phyloP scores from a whole-genome alignment of 306 rosid genomes.

The Cucumis cinereus region DNA sequence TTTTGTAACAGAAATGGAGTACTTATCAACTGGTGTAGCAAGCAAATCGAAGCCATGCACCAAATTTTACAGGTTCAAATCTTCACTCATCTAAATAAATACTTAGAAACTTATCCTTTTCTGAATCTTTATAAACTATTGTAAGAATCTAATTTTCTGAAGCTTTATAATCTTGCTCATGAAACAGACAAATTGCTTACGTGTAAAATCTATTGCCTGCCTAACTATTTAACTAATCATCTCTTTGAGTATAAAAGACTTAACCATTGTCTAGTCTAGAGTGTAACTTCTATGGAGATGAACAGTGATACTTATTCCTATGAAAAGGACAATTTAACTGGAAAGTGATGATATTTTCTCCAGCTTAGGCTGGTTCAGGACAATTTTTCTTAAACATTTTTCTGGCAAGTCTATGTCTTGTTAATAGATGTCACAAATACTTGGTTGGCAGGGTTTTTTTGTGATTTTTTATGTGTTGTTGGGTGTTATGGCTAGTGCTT shows the following conservation, averaged over 20 bases:
- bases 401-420: background rate
- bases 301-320: background rate
- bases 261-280: background rate
- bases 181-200: slow-evolving; percentile 6
- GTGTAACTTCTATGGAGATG: background rate
- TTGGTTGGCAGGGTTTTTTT: background rate
- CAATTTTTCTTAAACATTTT: background rate
- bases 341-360: background rate
- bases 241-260: background rate
- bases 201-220: background rate
- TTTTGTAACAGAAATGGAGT: slow-evolving; percentile 93
- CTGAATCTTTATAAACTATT: slow-evolving; percentile 14
- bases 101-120: slow-evolving; percentile 11
- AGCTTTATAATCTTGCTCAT: slow-evolving; percentile 20
- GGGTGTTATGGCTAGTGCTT: background rate
- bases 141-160: slow-evolving; percentile 14
- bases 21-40: slow-evolving; percentile 83
- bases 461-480: background rate
- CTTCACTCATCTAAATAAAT: slow-evolving; percentile 41
- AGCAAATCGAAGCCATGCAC: slow-evolving; percentile 99
- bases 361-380: background rate
- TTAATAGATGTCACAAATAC: background rate
- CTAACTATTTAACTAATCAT: background rate
- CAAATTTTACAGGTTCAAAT: slow-evolving; percentile 99
- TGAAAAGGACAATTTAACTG: background rate